Percentiles rank a stretch among this genome's conserved stretches.
These are phyloP conservation scores for Rhododendron kiyosumense DNA, from an alignment of 148 eudicot species.

Conservation along the genomic window DNA sequence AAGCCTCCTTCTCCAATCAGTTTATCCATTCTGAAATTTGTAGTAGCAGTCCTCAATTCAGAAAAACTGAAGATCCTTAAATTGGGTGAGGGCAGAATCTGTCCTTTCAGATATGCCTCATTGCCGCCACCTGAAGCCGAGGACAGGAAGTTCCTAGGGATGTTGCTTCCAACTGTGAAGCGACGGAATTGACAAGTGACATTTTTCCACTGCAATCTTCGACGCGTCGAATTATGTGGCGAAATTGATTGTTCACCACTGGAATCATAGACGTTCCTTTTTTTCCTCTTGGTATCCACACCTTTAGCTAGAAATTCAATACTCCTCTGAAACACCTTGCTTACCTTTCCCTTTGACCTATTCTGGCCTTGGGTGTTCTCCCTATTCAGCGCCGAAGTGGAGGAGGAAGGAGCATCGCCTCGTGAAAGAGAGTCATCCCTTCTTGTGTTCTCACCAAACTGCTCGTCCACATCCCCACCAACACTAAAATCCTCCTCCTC, in stretches of 20 bases:
- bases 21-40: constrained; percentile 48
- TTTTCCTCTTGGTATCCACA: background rate
- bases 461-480: background rate
- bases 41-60: constrained; percentile 57
- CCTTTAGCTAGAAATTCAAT: background rate
- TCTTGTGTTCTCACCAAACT: background rate
- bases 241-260: background rate
- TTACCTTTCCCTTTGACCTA: background rate
- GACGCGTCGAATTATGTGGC: background rate
- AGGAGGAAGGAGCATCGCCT: background rate
- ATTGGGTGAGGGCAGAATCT: constrained; percentile 44
- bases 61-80: constrained; percentile 45
- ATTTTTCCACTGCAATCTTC: background rate
- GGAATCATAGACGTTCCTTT: background rate
- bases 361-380: background rate
- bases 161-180: constrained; percentile 27
- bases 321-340: background rate
- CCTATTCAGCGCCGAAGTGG: background rate
- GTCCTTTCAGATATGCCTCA: constrained; percentile 26
- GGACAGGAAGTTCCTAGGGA: constrained; percentile 46
- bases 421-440: background rate
- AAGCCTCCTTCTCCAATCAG: constrained; percentile 84
- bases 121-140: constrained; percentile 41
- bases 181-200: background rate
- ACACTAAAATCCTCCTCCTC: background rate